These are phyloP conservation scores for Effrenium voratum DNA, from an alignment of 73 alveolate genomes.

Conservation along the genomic window DNA sequence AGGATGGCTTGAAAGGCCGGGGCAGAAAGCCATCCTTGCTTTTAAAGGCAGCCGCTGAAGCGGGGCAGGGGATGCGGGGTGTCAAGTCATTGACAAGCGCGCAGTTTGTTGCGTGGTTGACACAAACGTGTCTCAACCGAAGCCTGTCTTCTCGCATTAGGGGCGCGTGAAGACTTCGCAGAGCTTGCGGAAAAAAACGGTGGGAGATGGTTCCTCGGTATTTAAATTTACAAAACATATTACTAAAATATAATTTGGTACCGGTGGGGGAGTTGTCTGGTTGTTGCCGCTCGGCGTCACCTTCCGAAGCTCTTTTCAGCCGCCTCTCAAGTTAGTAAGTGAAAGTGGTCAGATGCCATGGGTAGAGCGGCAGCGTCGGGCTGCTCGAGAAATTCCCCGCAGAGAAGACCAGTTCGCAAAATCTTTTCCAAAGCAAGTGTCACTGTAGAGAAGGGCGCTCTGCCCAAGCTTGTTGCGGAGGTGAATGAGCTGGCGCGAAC, in stretches of 20 bases:
- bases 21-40: neutral
- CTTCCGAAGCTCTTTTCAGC: no score
- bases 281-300: no score
- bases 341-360: no score
- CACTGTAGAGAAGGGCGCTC: neutral
- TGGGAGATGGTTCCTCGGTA: neutral
- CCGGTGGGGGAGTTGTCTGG: no score
- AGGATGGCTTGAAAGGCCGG: neutral
- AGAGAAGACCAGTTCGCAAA: no score
- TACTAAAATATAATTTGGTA: no score
- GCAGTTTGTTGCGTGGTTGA: constrained; percentile 8
- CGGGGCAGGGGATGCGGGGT: neutral
- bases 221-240: no score
- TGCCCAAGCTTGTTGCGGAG: neutral
- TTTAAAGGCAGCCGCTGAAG: neutral
- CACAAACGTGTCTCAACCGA: neutral
- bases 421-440: no score
- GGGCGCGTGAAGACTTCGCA: no score
- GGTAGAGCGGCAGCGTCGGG: no score
- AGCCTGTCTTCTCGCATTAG: neutral
- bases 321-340: no score
- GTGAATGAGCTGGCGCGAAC: neutral
- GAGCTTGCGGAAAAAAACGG: neutral
- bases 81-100: neutral
- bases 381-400: no score